Percentiles rank a stretch among this genome's conserved stretches.
Conservation (phyloP, 768 basidiomycete genomes). For the Lactarius psammicola region DNA sequence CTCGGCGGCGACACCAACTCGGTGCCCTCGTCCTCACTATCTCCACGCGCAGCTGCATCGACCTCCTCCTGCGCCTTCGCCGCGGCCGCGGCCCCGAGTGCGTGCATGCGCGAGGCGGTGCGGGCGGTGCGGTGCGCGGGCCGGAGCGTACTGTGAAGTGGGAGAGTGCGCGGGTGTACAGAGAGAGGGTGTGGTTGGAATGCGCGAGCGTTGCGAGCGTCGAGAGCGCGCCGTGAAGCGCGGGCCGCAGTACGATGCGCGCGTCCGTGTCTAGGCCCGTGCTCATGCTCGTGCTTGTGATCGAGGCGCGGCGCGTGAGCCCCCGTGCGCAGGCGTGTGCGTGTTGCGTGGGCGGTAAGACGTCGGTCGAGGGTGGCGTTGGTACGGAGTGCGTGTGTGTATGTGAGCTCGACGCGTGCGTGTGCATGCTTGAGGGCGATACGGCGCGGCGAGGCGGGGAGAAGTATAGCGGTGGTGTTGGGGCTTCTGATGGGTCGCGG, state of each 20-base stretch:
- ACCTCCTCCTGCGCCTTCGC: too few species aligned
- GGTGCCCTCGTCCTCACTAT: too few species aligned
- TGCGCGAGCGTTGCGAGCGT: constrained; percentile 83
- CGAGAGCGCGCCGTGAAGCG: constrained; percentile 70
- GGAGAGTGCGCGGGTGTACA: constrained; percentile 84
- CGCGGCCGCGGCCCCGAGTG: too few species aligned
- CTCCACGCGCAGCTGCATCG: too few species aligned
- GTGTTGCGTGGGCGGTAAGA: constrained; percentile 23
- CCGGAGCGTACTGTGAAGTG: constrained; percentile 93
- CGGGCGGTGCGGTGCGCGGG: constrained; percentile 49
- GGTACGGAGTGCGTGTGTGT: constrained; percentile 45
- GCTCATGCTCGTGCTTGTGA: constrained; percentile 38
- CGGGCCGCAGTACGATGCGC: constrained; percentile 58
- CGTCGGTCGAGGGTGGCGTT: constrained; percentile 45
- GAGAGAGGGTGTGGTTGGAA: constrained; percentile 91
- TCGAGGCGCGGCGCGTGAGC: constrained; percentile 36
- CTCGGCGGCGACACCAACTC: too few species aligned
- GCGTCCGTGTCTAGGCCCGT: constrained; percentile 38
- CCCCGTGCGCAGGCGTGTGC: constrained; percentile 3
- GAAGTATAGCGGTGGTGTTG: constrained; percentile 33
- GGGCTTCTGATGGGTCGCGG: constrained; percentile 29
- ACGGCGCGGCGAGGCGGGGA: constrained; percentile 38
- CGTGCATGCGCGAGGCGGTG: constrained; percentile 43
- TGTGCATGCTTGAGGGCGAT: constrained; percentile 53
- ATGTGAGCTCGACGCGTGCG: constrained; percentile 50